Base-by-base conservation (phyloP, 805 yeast species). In the Nakazawaea anatomiae region DNA sequence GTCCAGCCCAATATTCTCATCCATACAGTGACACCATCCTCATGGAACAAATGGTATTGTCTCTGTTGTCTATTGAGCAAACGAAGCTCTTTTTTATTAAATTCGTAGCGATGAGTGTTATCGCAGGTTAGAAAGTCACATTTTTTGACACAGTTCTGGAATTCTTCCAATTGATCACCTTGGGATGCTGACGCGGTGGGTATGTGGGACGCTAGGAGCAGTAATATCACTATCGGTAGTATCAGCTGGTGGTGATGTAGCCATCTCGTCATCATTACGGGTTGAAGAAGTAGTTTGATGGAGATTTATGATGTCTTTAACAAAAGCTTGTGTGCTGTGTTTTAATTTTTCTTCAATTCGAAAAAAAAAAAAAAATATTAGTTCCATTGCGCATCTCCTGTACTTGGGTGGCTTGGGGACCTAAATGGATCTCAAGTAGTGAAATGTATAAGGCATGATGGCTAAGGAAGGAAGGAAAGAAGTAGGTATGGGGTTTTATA, bases 1-100 rank as follows among this genome's bases (percentile, higher is more conserved):
- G 79, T 78, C 97, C 97, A 90, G 1, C 74, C 73, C 12, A 91
- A 60, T 1, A 79, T 55, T 44, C 63, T 61, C 54, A 81, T 65
- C 52, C 69, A 68, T 10, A 59, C 55, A 2, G 75, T 74, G 18
- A 81, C 62, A 2, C 80, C 77, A 53, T 63, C 48, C 14, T 55
- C 53, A 9, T 64, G 65, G 49, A 79, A 78, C 2, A 54, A 47
- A 62, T 74, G 67, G 18, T 62, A 57, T 62, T 67, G 54, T 61
- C 64, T 53, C 61, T 74, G 62, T 18, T 62, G 62, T 56, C 44
- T 62, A 50, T 43, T 53, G 58, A 55, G 55, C 40, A 52, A 58
- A 57, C 5, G 52, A 49, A 34, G 58, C 46, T 46, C 46, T 11
- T 10, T 60, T 56, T 34, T 60, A 53, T 46, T 59, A 59, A 50